Evolutionary conservation across 192 early-diverging fungal genomes (phyloP).

Genomic region (Glomus cerebriforme): DNA sequence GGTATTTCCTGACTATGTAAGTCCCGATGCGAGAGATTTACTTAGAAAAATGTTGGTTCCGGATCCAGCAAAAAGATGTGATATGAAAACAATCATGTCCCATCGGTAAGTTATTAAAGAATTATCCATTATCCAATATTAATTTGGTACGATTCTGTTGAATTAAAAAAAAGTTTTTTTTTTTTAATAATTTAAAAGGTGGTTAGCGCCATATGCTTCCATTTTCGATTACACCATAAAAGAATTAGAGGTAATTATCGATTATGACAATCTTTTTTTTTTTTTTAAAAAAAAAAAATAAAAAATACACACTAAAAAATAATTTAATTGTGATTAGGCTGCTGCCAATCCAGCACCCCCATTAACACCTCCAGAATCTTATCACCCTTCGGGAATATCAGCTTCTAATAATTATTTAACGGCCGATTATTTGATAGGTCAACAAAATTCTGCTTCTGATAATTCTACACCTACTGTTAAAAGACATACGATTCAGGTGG

Average conservation of each 20-base stretch:
- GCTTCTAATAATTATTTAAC: conserved; percentile 6
- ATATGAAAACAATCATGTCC: conserved; percentile 73
- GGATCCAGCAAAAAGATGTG: conserved; percentile 76
- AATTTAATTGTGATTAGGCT: neutral
- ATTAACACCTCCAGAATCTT: conserved; percentile 9
- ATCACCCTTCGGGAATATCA: conserved; percentile 11
- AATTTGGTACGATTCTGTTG: neutral
- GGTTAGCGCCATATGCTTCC: conserved; percentile 54
- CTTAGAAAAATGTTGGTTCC: conserved; percentile 89
- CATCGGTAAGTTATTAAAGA: conserved; percentile 52
- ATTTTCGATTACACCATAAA: conserved; percentile 49
- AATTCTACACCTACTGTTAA: conserved; percentile 34
- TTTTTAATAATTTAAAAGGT: conserved; percentile 34
- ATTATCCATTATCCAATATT: too few species aligned
- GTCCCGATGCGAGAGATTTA: conserved; percentile 73
- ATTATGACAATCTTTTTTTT: neutral
- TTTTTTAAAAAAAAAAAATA: too few species aligned
- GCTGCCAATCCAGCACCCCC: conserved; percentile 12
- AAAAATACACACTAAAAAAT: neutral
- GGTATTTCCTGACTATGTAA: conserved; percentile 89
- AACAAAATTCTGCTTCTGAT: neutral
- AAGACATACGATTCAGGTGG: conserved; percentile 63
- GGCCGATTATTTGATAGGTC: conserved; percentile 4
- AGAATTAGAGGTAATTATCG: conserved; percentile 38
- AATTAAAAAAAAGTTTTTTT: neutral